phyloP scores from a whole-genome alignment of 352 stramenopile species.

The Phytopythium mirpurense region DNA sequence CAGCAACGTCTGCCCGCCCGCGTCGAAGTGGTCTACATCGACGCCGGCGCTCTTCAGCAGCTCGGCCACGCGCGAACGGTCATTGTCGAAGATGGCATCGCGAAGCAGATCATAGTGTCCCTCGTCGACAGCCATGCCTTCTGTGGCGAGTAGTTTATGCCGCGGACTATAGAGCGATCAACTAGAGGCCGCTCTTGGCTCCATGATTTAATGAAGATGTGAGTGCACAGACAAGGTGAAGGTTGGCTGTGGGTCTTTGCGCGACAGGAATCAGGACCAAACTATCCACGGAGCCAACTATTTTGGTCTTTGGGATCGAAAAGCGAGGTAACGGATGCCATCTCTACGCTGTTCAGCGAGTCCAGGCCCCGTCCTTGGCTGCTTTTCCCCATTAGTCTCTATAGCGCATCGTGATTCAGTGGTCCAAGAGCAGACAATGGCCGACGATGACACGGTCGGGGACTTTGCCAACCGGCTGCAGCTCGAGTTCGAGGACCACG shows the following conservation, averaged over 20 bases:
- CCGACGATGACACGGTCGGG: constrained; percentile 39
- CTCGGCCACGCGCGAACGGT: constrained; percentile 36
- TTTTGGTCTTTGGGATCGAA: neutral
- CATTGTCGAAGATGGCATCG: constrained; percentile 73
- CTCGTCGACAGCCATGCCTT: constrained; percentile 13
- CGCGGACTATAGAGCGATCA: too few relatives aligned
- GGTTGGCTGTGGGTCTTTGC: too few relatives aligned
- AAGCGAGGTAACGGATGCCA: neutral
- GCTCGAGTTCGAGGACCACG: constrained; percentile 64
- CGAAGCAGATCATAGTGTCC: constrained; percentile 60
- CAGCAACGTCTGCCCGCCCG: constrained; percentile 63
- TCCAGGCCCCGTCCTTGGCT: too few relatives aligned
- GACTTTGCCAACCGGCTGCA: constrained; percentile 67
- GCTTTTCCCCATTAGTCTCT: too few relatives aligned
- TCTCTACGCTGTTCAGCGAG: too few relatives aligned
- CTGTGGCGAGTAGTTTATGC: too few relatives aligned
- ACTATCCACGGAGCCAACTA: neutral
- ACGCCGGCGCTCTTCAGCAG: constrained; percentile 30
- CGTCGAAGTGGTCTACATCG: constrained; percentile 69
- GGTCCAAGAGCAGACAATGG: neutral
- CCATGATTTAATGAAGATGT: too few relatives aligned
- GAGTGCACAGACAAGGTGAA: too few relatives aligned
- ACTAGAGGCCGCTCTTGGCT: neutral
- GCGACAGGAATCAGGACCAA: too few relatives aligned
- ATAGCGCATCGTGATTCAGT: too few relatives aligned